Conservation (phyloP, 73 alveolate genomes). For the Paramecium tetraurelia region DNA sequence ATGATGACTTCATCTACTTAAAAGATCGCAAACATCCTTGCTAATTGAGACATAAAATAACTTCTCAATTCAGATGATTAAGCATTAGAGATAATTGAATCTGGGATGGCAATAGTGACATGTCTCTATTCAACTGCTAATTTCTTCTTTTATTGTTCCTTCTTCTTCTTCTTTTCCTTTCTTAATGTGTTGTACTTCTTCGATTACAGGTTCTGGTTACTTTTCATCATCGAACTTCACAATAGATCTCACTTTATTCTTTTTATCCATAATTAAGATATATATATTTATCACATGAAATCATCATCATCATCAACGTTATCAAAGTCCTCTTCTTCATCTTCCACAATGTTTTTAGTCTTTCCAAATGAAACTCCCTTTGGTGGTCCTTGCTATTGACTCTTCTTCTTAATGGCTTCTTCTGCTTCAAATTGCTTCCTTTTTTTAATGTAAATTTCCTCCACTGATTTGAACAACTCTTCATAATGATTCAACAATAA, state of each 20-base stretch:
- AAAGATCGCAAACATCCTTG: conserved; percentile 10
- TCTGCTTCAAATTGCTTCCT: conserved; percentile 6
- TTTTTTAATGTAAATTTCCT: not conserved
- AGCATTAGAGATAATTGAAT: conserved; percentile 30
- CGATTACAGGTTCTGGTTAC: not conserved
- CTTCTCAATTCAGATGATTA: conserved; percentile 36
- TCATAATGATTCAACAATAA: not conserved
- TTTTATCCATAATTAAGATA: conserved; percentile 2
- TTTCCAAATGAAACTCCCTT: conserved; percentile 41
- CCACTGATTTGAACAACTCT: not conserved
- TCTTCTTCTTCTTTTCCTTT: not conserved
- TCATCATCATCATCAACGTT: conserved; percentile 47
- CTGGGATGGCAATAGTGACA: not conserved
- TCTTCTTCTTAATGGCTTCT: conserved; percentile 12
- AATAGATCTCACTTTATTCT: not conserved
- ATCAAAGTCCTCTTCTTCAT: conserved; percentile 39
- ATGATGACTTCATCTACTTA: conserved; percentile 27
- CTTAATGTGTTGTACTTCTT: not conserved
- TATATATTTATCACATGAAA: conserved; percentile 15
- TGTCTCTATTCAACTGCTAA: not conserved
- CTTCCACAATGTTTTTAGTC: conserved; percentile 1
- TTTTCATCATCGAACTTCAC: not conserved
- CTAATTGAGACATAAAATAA: not conserved
- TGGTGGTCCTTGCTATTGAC: not conserved
- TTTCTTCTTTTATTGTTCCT: not conserved